Evolutionary conservation across 371 early-diverging fungal genomes (phyloP).

Genomic region (Conidiobolus incongruus): DNA sequence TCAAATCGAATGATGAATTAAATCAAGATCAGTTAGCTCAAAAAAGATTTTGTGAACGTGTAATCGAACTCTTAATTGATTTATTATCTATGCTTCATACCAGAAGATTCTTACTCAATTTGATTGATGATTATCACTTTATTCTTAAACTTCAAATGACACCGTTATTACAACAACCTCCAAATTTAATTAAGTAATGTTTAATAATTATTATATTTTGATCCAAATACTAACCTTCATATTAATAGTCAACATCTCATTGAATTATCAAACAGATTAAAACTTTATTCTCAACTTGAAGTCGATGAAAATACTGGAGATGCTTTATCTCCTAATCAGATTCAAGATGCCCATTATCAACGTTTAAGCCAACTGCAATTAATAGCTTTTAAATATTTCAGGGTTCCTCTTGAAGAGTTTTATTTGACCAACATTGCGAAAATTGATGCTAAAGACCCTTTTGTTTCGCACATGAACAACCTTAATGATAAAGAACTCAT

Average conservation of each 20-base stretch:
- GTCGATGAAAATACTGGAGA: constrained; percentile 65
- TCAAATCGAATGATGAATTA: too few relatives aligned
- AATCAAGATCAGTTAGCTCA: too few relatives aligned
- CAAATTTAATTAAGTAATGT: constrained; percentile 9
- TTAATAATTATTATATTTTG: neutral
- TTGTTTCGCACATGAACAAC: constrained; percentile 28
- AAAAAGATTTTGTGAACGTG: constrained; percentile 47
- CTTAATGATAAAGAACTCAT: constrained; percentile 19
- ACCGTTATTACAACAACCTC: constrained; percentile 19
- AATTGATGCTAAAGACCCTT: constrained; percentile 23
- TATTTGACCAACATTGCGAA: constrained; percentile 45
- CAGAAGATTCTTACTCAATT: constrained; percentile 57
- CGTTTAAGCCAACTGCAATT: constrained; percentile 42
- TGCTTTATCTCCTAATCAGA: constrained; percentile 37
- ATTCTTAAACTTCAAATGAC: constrained; percentile 28
- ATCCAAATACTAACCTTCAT: neutral
- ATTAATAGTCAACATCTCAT: constrained; percentile 16
- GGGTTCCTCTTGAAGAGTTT: constrained; percentile 36
- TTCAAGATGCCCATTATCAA: constrained; percentile 29
- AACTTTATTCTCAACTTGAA: constrained; percentile 47
- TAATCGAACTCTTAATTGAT: constrained; percentile 66
- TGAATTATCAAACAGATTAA: constrained; percentile 31
- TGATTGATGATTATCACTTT: constrained; percentile 63
- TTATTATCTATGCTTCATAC: constrained; percentile 75
- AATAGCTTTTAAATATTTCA: constrained; percentile 33